These are phyloP conservation scores for Clitoria ternatea DNA, from an alignment of 306 rosid species.

Conservation along the genomic window DNA sequence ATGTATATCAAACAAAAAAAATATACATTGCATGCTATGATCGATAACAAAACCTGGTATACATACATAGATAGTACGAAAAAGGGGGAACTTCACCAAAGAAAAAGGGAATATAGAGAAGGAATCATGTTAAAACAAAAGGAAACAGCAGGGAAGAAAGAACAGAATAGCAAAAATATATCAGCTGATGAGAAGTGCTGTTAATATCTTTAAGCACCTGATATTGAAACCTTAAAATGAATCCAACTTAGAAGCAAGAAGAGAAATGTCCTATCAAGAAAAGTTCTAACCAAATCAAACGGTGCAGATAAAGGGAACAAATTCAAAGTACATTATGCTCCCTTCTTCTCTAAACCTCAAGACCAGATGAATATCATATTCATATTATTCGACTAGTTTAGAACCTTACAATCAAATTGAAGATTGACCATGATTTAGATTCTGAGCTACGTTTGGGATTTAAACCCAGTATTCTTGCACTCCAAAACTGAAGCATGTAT, in stretches of 20 bases:
- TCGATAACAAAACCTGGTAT: neutral
- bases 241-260: neutral
- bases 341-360: neutral
- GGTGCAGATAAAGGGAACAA: neutral
- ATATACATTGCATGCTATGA: neutral
- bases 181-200: neutral
- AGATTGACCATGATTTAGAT: neutral
- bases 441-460: neutral
- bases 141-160: neutral
- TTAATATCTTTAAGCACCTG: neutral
- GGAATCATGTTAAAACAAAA: neutral
- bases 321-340: neutral
- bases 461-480: neutral
- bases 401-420: neutral
- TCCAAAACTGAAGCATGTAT: neutral
- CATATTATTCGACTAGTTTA: neutral
- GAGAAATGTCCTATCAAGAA: neutral
- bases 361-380: neutral
- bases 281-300: neutral
- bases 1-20: no score
- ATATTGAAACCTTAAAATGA: neutral
- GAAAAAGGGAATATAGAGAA: neutral
- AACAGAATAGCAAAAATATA: neutral
- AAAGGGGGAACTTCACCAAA: neutral
- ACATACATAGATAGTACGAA: neutral